Percentiles rank a stretch among this genome's conserved stretches.
Evolutionary conservation across 2,329 filamentous ascomycete genomes (phyloP).

Genomic region (Pseudogymnoascus sp.): DNA sequence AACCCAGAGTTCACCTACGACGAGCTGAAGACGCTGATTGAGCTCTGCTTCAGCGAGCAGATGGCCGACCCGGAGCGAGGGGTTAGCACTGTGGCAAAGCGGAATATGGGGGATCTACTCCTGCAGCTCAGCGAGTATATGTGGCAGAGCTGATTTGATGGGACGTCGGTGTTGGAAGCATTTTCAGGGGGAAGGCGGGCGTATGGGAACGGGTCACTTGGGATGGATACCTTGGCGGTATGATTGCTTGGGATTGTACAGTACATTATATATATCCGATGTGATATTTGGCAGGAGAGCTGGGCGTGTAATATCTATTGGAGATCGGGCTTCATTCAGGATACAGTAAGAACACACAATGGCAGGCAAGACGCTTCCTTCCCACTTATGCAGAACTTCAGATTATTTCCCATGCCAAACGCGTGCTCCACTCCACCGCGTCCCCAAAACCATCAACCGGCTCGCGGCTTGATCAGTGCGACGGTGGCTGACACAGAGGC

Average conservation of each 20-base stretch:
- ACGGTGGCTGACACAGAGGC: conserved; percentile 4
- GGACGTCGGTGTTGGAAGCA: background rate
- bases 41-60: conserved; percentile 60
- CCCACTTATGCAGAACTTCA: background rate
- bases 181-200: background rate
- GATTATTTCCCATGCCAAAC: background rate
- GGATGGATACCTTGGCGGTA: background rate
- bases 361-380: background rate
- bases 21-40: conserved; percentile 56
- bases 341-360: background rate
- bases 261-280: conserved; percentile 7
- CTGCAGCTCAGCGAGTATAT: conserved; percentile 62
- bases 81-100: conserved; percentile 55
- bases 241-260: conserved; percentile 4
- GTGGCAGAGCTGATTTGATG: conserved; percentile 42
- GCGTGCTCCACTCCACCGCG: background rate
- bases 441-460: background rate
- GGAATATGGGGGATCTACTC: conserved; percentile 62
- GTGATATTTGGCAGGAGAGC: background rate
- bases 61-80: conserved; percentile 59
- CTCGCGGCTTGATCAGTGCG: conserved; percentile 2
- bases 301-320: conserved; percentile 4
- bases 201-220: background rate
- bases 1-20: conserved; percentile 51
- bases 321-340: conserved; percentile 3